These are phyloP conservation scores for Bolboschoenoplectus hybrid DNA, from an alignment of 202 grass and related monocot species.

Conservation along the genomic window DNA sequence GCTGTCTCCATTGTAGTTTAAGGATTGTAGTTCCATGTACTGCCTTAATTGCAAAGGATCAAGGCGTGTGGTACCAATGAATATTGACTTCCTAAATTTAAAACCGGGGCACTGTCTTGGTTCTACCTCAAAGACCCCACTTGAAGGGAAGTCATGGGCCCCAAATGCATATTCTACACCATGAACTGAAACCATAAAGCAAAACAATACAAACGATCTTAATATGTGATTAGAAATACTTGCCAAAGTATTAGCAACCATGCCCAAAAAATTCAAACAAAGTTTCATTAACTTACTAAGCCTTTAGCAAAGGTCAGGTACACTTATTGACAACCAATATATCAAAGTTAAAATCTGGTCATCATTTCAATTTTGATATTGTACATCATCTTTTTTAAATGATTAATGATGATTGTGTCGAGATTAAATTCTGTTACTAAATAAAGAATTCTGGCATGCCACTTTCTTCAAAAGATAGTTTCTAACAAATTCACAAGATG, in stretches of 20 bases:
- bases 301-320: conserved; percentile 1
- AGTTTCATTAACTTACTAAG: background rate
- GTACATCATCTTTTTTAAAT: background rate
- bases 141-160: conserved; percentile 90
- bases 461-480: background rate
- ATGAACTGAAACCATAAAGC: conserved; percentile 56
- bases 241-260: background rate
- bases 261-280: background rate
- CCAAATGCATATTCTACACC: conserved; percentile 99
- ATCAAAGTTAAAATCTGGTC: background rate
- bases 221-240: conserved; percentile 6
- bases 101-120: conserved; percentile 94
- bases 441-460: background rate
- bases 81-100: conserved; percentile 94
- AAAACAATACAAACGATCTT: conserved; percentile 30
- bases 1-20: conserved; percentile 89
- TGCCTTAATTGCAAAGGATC: conserved; percentile 87
- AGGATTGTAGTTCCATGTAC: conserved; percentile 91
- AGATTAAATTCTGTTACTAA: conserved; percentile 1
- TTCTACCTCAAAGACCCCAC: conserved; percentile 96
- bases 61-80: conserved; percentile 80
- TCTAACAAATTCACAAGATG: background rate
- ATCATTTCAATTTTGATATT: background rate
- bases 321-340: background rate
- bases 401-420: background rate